Conservation (phyloP, 371 early-diverging fungal species). For the Mortierella sp. region DNA sequence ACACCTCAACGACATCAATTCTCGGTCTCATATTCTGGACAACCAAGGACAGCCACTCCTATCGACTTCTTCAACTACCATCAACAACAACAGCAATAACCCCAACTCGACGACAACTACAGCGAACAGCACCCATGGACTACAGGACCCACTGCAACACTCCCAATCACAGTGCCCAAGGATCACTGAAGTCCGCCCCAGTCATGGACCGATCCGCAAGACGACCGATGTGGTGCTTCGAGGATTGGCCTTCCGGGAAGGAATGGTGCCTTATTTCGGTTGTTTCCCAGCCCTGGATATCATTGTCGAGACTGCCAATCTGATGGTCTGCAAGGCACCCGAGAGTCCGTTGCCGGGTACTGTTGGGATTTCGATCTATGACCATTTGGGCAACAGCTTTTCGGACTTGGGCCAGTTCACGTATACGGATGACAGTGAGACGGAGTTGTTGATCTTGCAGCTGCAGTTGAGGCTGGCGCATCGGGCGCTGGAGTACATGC, state of each 20-base stretch:
- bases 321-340: conserved; percentile 44
- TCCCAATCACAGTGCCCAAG: conserved; percentile 16
- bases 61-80: not conserved
- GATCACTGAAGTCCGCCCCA: conserved; percentile 37
- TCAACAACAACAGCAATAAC: not conserved
- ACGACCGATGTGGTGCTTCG: conserved; percentile 40
- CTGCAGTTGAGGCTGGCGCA: conserved; percentile 43
- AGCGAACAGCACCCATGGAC: conserved; percentile 5
- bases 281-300: conserved; percentile 42
- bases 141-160: conserved; percentile 1
- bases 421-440: conserved; percentile 47
- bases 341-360: conserved; percentile 36
- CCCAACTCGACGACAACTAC: not conserved
- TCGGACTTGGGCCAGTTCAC: conserved; percentile 39
- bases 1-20: not conserved
- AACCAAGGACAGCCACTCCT: not conserved
- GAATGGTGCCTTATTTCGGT: conserved; percentile 50
- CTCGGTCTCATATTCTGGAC: conserved; percentile 7
- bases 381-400: conserved; percentile 30
- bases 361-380: conserved; percentile 33
- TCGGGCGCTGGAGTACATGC: conserved; percentile 48
- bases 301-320: conserved; percentile 20
- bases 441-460: conserved; percentile 44
- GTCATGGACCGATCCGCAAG: conserved; percentile 46
- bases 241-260: conserved; percentile 38